A percentile compares a stretch with the other conserved stretches of the same genome.
Evolutionary conservation across 2,329 filamentous ascomycete species (phyloP).

Genomic region (Penicillium sp.): DNA sequence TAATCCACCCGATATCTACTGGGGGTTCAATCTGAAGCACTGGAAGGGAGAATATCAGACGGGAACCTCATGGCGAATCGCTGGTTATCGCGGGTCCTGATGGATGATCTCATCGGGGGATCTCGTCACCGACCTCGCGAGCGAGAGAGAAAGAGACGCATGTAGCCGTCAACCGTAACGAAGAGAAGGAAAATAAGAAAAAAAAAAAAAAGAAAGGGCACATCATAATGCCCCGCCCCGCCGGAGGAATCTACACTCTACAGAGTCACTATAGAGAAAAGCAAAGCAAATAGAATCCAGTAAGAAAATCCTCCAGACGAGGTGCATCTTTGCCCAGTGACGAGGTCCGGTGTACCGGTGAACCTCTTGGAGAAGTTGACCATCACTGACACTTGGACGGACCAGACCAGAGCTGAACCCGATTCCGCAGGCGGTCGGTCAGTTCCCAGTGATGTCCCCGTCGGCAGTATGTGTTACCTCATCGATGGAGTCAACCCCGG

Average conservation of each 20-base stretch:
- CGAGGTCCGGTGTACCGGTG: slow-evolving; percentile 32
- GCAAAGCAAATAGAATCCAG: slow-evolving; percentile 4
- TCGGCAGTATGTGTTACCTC: slow-evolving; percentile 25
- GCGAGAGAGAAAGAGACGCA: not conserved
- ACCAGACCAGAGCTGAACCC: not conserved
- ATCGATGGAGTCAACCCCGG: slow-evolving; percentile 25
- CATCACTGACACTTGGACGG: not conserved
- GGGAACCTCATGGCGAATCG: not conserved
- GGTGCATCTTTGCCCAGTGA: not conserved
- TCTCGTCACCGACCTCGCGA: slow-evolving; percentile 14
- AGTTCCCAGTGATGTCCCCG: not conserved
- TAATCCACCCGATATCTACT: slow-evolving; percentile 28
- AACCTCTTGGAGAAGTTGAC: slow-evolving; percentile 17
- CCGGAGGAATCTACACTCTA: not conserved
- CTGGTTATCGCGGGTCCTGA: slow-evolving; percentile 6
- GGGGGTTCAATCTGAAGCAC: not conserved
- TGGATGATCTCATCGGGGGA: slow-evolving; percentile 24
- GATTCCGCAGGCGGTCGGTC: slow-evolving; percentile 13
- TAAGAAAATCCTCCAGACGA: not conserved
- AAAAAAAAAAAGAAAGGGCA: not conserved
- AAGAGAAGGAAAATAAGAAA: slow-evolving; percentile 3
- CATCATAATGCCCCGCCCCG: not conserved
- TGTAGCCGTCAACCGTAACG: not conserved
- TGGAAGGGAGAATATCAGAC: too few species aligned
- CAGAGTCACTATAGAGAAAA: not conserved